These are phyloP conservation scores for Clausena lansium DNA, from an alignment of 345 rosid species.

Conservation along the genomic window DNA sequence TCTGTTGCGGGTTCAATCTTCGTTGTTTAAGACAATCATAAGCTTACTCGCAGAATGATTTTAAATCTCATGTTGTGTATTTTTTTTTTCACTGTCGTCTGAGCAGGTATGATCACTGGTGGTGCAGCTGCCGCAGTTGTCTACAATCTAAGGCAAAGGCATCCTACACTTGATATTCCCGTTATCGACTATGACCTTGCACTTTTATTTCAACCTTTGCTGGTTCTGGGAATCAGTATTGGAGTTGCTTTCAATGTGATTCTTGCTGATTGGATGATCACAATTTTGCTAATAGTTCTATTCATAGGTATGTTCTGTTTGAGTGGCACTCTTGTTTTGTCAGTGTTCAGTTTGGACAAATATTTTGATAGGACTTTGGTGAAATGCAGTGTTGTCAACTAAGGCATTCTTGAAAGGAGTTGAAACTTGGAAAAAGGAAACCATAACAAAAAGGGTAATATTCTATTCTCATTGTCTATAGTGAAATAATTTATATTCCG, in stretches of 20 bases:
- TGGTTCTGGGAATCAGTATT: conserved; percentile 46
- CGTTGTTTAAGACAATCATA: not conserved
- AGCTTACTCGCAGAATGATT: not conserved
- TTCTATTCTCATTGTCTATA: not conserved
- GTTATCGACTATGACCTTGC: conserved; percentile 53
- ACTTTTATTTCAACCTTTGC: conserved; percentile 46
- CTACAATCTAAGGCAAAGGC: conserved; percentile 30
- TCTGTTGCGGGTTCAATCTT: not conserved
- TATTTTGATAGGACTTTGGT: not conserved
- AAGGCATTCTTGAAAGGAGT: conserved; percentile 50
- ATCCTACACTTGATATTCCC: conserved; percentile 47
- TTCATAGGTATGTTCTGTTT: conserved; percentile 27
- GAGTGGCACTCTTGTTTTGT: not conserved
- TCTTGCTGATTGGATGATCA: conserved; percentile 56
- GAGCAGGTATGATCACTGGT: conserved; percentile 4
- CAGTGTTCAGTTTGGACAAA: not conserved
- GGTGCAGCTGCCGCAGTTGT: conserved; percentile 1
- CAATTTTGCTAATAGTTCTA: conserved; percentile 38
- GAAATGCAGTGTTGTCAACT: conserved; percentile 34
- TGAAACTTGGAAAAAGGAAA: conserved; percentile 53
- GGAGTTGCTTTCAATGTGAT: conserved; percentile 48
- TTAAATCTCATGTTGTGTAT: not conserved
- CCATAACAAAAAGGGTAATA: conserved; percentile 30
- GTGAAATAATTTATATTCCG: not conserved
- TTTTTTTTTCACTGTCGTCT: not conserved